phyloP scores from a whole-genome alignment of 169 alveolate genomes.

The Plasmodium cynomolgi region DNA sequence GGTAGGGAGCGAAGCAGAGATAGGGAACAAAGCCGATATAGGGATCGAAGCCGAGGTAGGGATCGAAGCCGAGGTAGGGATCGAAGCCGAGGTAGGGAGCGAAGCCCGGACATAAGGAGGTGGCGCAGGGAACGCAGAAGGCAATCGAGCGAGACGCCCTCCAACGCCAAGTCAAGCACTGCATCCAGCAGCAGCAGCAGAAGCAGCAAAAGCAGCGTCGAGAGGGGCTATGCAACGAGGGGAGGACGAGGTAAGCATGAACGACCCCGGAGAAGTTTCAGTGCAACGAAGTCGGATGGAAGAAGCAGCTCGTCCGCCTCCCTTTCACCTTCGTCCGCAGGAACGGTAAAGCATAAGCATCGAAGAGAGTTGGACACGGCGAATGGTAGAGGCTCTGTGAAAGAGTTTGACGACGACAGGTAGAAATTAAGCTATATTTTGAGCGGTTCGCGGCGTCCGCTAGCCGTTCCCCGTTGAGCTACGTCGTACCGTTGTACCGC shows the following conservation, averaged over 20 bases:
- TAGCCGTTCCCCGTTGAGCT: background rate
- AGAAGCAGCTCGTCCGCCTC: background rate
- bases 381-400: constrained; percentile 3
- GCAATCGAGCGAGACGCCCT: background rate
- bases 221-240: background rate
- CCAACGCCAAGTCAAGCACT: constrained; percentile 3
- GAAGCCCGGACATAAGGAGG: background rate
- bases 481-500: background rate
- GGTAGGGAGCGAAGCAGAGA: background rate
- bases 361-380: background rate
- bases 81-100: background rate
- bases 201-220: background rate
- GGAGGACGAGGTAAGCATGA: background rate
- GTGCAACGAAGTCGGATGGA: constrained; percentile 6
- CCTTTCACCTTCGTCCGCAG: constrained; percentile 4
- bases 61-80: background rate
- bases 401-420: background rate
- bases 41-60: background rate
- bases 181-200: background rate
- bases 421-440: background rate
- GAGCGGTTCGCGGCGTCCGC: background rate
- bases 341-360: background rate
- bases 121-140: background rate
- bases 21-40: background rate
- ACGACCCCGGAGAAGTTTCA: background rate